Conservation (phyloP, 2,329 filamentous ascomycete genomes). For the Neocucurbitaria cava region DNA sequence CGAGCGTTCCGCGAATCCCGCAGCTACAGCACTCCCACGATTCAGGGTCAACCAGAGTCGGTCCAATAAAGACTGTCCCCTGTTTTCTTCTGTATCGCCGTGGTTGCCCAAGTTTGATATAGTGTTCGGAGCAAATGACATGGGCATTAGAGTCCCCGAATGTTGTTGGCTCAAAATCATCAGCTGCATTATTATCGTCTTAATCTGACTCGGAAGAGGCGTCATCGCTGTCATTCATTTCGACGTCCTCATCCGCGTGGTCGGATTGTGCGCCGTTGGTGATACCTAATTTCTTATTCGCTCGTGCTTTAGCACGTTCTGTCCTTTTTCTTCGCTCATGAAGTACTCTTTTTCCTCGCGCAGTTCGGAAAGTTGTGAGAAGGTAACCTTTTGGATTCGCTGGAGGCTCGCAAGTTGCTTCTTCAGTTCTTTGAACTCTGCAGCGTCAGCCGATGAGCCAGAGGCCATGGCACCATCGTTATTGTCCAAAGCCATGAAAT, state of each 20-base stretch:
- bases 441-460: slow-evolving; percentile 1
- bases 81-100: slow-evolving; percentile 13
- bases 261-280: slow-evolving; percentile 24
- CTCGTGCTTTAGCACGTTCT: slow-evolving; percentile 27
- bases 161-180: slow-evolving; percentile 13
- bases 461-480: slow-evolving; percentile 5
- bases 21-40: slow-evolving; percentile 7
- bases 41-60: slow-evolving; percentile 1
- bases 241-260: slow-evolving; percentile 31
- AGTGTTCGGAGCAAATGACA: not conserved
- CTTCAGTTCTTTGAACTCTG: slow-evolving; percentile 44
- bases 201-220: slow-evolving; percentile 28
- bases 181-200: slow-evolving; percentile 15
- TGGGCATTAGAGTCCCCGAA: not conserved
- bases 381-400: slow-evolving; percentile 54
- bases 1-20: slow-evolving; percentile 14
- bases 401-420: slow-evolving; percentile 53
- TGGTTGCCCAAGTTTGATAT: not conserved
- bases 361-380: slow-evolving; percentile 54
- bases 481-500: slow-evolving; percentile 40
- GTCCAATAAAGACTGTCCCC: slow-evolving; percentile 6
- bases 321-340: slow-evolving; percentile 37
- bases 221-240: slow-evolving; percentile 34
- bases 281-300: slow-evolving; percentile 26
- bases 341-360: slow-evolving; percentile 51